Evolutionary conservation across 2,329 filamentous ascomycete genomes (phyloP).

Genomic region (Lachnellula hyalina): DNA sequence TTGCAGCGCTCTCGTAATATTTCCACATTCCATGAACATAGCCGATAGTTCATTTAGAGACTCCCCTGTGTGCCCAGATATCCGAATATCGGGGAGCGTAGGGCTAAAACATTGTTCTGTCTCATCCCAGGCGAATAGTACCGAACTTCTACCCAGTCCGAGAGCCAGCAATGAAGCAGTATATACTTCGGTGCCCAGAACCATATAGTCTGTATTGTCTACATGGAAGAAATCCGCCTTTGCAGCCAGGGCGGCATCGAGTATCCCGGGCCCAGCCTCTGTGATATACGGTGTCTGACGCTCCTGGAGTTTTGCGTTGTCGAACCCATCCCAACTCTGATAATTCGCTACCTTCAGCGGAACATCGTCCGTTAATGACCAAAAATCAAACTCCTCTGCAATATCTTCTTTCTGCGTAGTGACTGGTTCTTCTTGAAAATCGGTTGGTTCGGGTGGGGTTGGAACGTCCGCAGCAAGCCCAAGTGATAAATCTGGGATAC

Average conservation of each 20-base stretch:
- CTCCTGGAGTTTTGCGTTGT: slow-evolving; percentile 36
- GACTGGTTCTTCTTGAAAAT: slow-evolving; percentile 1
- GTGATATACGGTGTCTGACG: slow-evolving; percentile 52
- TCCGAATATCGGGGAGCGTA: slow-evolving; percentile 41
- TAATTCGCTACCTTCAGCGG: slow-evolving; percentile 36
- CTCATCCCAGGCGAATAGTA: slow-evolving; percentile 61
- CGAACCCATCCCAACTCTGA: slow-evolving; percentile 67
- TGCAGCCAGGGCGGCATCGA: slow-evolving; percentile 56
- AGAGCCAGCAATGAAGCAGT: slow-evolving; percentile 57
- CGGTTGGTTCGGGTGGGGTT: slow-evolving; percentile 6
- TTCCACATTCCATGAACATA: slow-evolving; percentile 34
- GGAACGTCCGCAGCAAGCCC: slow-evolving; percentile 11
- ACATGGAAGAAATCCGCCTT: slow-evolving; percentile 37
- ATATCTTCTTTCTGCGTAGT: slow-evolving; percentile 24
- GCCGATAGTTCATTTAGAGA: slow-evolving; percentile 41
- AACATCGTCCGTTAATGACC: slow-evolving; percentile 39
- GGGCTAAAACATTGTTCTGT: slow-evolving; percentile 48
- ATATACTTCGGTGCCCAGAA: slow-evolving; percentile 47
- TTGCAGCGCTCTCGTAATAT: slow-evolving; percentile 28
- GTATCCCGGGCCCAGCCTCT: slow-evolving; percentile 60
- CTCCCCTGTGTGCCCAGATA: slow-evolving; percentile 46
- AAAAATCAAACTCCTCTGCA: slow-evolving; percentile 36
- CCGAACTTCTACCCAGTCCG: slow-evolving; percentile 64
- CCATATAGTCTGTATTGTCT: slow-evolving; percentile 35
- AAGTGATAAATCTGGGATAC: slow-evolving; percentile 24